Evolutionary conservation across 164 flowering plant species (phyloP), one percentile per base, ranked within the genome.

Genomic region (Magnolia kwangsiensis): DNA sequence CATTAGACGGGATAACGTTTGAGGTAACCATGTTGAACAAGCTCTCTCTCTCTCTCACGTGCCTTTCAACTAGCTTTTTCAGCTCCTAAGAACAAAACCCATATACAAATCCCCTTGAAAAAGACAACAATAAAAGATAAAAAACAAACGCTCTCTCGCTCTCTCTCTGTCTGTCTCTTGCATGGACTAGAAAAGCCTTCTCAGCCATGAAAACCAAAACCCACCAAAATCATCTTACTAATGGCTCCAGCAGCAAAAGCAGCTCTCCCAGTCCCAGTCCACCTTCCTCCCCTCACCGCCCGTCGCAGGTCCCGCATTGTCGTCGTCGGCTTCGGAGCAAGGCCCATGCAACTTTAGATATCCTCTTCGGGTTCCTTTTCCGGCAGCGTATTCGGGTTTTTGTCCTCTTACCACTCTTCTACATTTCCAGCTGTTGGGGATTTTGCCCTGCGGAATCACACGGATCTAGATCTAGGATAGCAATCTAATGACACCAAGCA

Each of bases 321-420:
- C 84, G 86, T 21, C 86, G 85, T 49, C 80, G 80, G n/a, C 78
- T 63, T 8, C 87, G 86, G n/a, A 70, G 84, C n/a, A 88, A 86
- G 68, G 14, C 82, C 18, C 77, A 67, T 18, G 74, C 81, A 10
- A 73, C 71, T 51, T 73, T 18, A 7, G 79, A 81, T 10, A 72
- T 8, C 24, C 58, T 81, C 31, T 59, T 78, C 19, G 76, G 80
- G 55, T 76, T 77, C 67, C 9, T 85, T 14, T 71, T 81, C 23
- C 64, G 82, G 73, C 84, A 88, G 16, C 78, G 76, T 49, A 73
- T 83, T 58, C 85, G 94, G 31, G 82, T 86, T 83, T 72, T 93
- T 23, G 31, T 90, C n/a, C 63, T 90, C 11, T 64, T 90, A 4
- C 87, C 91, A 0, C 67, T 89, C 37, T 73, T 90, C 27, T 95